These are phyloP conservation scores for Cladosporium sp. DNA, from an alignment of 2,329 filamentous ascomycete genomes.

Conservation along the genomic window DNA sequence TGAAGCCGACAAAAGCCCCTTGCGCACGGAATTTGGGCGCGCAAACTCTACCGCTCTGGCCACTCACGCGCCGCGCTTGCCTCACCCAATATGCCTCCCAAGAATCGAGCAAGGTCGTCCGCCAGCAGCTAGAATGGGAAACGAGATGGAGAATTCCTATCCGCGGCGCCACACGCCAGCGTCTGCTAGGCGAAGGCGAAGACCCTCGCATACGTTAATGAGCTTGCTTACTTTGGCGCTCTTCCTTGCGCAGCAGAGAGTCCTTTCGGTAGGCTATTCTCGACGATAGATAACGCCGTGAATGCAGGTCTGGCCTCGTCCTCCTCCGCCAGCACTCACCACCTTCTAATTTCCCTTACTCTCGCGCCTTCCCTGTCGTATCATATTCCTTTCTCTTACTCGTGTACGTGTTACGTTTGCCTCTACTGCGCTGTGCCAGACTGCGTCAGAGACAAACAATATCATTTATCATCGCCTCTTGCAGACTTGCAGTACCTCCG, in stretches of 20 bases:
- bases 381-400: not conserved
- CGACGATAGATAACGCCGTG: conserved; percentile 1
- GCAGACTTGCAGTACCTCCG: not conserved
- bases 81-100: not conserved
- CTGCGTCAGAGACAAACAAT: not conserved
- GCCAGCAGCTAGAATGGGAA: not conserved
- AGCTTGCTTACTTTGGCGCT: not conserved
- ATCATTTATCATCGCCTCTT: not conserved
- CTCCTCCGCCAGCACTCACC: not conserved
- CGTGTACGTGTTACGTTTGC: not conserved
- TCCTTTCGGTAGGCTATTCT: not conserved
- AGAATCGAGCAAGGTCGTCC: not conserved
- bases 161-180: not conserved
- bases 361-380: not conserved
- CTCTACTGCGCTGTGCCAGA: not conserved
- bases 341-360: not conserved
- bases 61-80: not conserved
- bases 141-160: conserved; percentile 2
- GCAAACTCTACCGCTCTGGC: conserved; percentile 1
- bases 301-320: not conserved
- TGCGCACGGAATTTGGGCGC: not conserved
- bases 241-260: conserved; percentile 4
- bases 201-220: conserved; percentile 4
- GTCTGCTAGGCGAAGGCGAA: not conserved
- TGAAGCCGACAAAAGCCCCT: conserved; percentile 1